Base-by-base conservation (phyloP, 768 basidiomycete species). In the Austroboletus festivus region DNA sequence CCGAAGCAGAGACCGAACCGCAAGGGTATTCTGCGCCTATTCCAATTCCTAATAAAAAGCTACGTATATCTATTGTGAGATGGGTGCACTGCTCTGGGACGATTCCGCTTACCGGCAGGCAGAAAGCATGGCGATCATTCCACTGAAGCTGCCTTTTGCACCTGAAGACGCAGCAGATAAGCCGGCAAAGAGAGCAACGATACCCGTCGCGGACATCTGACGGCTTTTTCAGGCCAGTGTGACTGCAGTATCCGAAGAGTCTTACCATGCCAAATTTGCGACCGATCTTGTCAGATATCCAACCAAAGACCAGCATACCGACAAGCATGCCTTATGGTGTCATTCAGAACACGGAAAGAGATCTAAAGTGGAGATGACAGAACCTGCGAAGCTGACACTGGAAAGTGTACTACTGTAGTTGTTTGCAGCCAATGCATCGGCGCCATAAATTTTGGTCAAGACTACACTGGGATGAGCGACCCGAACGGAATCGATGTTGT, bases 11-110 rank as follows among this genome's bases (percentile, higher is more conserved):
- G 15, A 93, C 89, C 0, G 86, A 87, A 21, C 93, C 93, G 53
- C 89, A 90, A 7, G 93, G 93, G 55, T 94, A 94, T 65, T 90
- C 89, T 5, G 88, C 89, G 5, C 91, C 89, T 0, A 93, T 77
- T 20, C 93, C 93, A 46, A 94, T 85, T 31, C 94, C 94, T 38
- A 93, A 75, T 1, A 96, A 67, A 73, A 94, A 94, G 7, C 90
- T 90, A 47, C 53, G 28, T 5, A 22, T 13, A 19, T 18, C 4
- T 13, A 20, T 38, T 3, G 26, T 52, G 34, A 44, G 45, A 31
- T 9, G 21, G n/a, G 20, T 40, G 24, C 0, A 30, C 2, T 31
- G 22, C 11, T 10, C 13, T 12, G n/a, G 11, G 31, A 45, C 9
- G 16, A 20, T 19, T 1, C 15, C 30, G 63, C 70, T 57, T 55